Percentiles rank a stretch among this genome's conserved stretches.
Conservation (phyloP, 2,329 filamentous ascomycete species). For the Colletotrichum gigasporum region DNA sequence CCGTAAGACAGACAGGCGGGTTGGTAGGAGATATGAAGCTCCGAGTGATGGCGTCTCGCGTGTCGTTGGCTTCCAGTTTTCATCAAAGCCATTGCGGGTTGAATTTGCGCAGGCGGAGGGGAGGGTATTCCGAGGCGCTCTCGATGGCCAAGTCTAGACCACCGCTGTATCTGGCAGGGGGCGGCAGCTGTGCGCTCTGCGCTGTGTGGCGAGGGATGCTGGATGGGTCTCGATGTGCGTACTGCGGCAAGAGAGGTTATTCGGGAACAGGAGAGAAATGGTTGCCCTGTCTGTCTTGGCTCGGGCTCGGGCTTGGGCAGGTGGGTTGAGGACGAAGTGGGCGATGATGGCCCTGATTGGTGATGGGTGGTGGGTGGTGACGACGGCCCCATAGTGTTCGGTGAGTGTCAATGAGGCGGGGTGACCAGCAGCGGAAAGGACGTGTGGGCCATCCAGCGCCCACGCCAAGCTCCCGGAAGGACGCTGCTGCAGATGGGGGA, state of each 20-base stretch:
- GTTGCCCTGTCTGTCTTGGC: too few species aligned
- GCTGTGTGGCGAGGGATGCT: too few species aligned
- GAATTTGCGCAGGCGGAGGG: too few species aligned
- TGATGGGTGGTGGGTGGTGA: background rate
- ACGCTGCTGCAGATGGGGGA: background rate
- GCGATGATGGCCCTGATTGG: background rate
- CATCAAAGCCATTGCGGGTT: too few species aligned
- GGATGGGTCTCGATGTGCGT: too few species aligned
- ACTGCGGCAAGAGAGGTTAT: too few species aligned
- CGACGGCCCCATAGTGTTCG: slow-evolving; percentile 2
- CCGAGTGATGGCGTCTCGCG: background rate
- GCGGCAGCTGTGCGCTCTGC: too few species aligned
- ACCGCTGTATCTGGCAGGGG: too few species aligned
- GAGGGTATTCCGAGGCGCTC: background rate
- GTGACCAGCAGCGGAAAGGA: too few species aligned
- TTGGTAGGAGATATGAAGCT: background rate
- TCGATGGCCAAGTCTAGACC: background rate
- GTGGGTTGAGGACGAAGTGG: background rate
- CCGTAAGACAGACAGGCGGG: background rate
- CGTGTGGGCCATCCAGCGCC: background rate
- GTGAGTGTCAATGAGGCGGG: slow-evolving; percentile 20
- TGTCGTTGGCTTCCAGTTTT: too few species aligned
- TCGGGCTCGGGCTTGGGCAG: background rate
- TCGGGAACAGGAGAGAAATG: too few species aligned
- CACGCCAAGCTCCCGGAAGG: background rate